These are phyloP conservation scores for Leptomonas pyrrhocoris DNA, from an alignment of 208 protist genomes.

Conservation along the genomic window DNA sequence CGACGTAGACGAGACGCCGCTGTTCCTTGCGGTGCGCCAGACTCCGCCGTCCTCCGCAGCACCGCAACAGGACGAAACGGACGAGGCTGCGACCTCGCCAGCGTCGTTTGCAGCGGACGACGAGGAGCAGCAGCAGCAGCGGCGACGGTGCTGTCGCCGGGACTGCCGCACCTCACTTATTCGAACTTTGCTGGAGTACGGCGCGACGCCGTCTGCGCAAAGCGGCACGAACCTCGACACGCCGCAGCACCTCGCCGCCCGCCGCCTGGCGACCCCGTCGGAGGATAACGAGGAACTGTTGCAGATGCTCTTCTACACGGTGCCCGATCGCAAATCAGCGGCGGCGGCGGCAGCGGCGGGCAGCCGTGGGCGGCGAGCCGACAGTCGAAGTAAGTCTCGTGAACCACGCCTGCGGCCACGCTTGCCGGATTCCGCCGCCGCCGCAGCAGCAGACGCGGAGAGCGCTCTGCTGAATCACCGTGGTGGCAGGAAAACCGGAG, in stretches of 20 bases:
- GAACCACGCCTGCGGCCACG: conserved; percentile 2
- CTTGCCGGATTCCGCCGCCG: no score
- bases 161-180: conserved; percentile 35
- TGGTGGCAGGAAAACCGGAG: not conserved
- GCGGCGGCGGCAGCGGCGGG: not conserved
- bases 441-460: conserved; percentile 7
- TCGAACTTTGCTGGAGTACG: conserved; percentile 52
- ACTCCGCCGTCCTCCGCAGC: not conserved
- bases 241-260: conserved; percentile 63
- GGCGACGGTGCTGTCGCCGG: no score
- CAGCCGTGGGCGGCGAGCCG: conserved; percentile 9
- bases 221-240: conserved; percentile 59
- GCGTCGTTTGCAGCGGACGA: no score
- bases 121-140: not conserved
- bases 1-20: conserved; percentile 61
- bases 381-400: conserved; percentile 3
- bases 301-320: conserved; percentile 40
- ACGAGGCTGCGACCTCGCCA: not conserved
- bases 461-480: conserved; percentile 5
- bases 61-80: not conserved
- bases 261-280: conserved; percentile 19
- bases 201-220: conserved; percentile 51
- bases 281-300: conserved; percentile 33
- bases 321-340: conserved; percentile 1
- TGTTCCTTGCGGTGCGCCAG: conserved; percentile 52